These are phyloP conservation scores for Fraxinus platypoda DNA, from an alignment of 305 asterid species.

Conservation along the genomic window DNA sequence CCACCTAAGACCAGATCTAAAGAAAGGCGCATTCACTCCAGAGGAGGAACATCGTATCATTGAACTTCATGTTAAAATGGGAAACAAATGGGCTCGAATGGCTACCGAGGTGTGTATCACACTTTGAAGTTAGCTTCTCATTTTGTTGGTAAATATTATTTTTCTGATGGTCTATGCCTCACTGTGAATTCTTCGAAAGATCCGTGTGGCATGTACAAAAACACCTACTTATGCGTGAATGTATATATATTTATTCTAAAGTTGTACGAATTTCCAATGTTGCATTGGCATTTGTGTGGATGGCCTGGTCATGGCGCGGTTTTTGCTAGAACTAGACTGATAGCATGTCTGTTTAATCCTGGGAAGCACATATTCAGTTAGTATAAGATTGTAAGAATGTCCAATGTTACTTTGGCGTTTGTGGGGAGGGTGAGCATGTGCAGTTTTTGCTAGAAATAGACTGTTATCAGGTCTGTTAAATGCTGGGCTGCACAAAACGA, in stretches of 20 bases:
- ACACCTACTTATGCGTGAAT: background rate
- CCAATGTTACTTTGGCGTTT: background rate
- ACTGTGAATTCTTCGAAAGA: background rate
- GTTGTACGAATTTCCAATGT: background rate
- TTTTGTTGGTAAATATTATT: background rate
- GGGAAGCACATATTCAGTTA: background rate
- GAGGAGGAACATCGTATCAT: slow-evolving; percentile 73
- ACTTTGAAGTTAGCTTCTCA: slow-evolving; percentile 9
- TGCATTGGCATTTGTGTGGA: background rate
- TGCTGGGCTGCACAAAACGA: background rate
- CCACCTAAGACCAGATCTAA: slow-evolving; percentile 80
- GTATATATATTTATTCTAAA: background rate
- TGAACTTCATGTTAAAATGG: slow-evolving; percentile 75
- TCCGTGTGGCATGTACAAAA: background rate
- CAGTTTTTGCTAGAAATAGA: background rate
- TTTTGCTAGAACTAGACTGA: background rate
- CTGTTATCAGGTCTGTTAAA: background rate
- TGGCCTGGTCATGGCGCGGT: background rate
- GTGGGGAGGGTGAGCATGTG: background rate
- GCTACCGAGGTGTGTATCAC: slow-evolving; percentile 68
- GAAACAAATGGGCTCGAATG: slow-evolving; percentile 90
- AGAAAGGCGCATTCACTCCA: slow-evolving; percentile 68
- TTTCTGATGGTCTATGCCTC: background rate
- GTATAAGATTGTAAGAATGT: background rate
- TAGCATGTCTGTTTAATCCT: background rate